Evolutionary conservation across 495 filamentous ascomycete species (phyloP).

Genomic region (Bombardia bombarda): DNA sequence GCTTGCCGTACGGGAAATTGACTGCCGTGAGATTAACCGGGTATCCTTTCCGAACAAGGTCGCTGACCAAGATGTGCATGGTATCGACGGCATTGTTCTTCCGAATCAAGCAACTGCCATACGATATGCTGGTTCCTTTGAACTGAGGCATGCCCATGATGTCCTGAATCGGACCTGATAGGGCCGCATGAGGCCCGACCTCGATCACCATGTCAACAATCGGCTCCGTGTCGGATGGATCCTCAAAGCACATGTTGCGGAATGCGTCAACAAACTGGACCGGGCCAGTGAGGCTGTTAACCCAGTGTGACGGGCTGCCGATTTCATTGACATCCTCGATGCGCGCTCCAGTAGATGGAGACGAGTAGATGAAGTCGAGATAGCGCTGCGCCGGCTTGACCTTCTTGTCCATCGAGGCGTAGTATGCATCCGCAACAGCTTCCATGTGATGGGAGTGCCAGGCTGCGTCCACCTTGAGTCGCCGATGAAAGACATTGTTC

Average conservation of each 20-base stretch:
- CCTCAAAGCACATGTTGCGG: constrained; percentile 18
- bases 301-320: constrained; percentile 32
- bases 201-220: constrained; percentile 28
- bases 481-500: constrained; percentile 25
- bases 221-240: not conserved
- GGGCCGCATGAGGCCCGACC: constrained; percentile 31
- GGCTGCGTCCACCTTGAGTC: constrained; percentile 30
- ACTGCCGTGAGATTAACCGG: constrained; percentile 32
- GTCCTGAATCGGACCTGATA: constrained; percentile 47
- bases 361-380: constrained; percentile 17
- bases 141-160: constrained; percentile 29
- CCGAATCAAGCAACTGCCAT: constrained; percentile 20
- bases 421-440: constrained; percentile 28
- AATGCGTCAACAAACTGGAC: constrained; percentile 38
- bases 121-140: constrained; percentile 14
- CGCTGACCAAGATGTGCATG: constrained; percentile 20
- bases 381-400: constrained; percentile 10
- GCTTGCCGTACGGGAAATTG: constrained; percentile 24
- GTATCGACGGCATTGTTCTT: constrained; percentile 25
- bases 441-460: constrained; percentile 43
- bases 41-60: constrained; percentile 27
- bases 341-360: constrained; percentile 14
- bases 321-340: constrained; percentile 16
- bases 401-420: constrained; percentile 17
- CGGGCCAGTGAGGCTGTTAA: constrained; percentile 33